Evolutionary conservation across 441 rosid genomes (phyloP).

Genomic region (Syzygium syzygioides): DNA sequence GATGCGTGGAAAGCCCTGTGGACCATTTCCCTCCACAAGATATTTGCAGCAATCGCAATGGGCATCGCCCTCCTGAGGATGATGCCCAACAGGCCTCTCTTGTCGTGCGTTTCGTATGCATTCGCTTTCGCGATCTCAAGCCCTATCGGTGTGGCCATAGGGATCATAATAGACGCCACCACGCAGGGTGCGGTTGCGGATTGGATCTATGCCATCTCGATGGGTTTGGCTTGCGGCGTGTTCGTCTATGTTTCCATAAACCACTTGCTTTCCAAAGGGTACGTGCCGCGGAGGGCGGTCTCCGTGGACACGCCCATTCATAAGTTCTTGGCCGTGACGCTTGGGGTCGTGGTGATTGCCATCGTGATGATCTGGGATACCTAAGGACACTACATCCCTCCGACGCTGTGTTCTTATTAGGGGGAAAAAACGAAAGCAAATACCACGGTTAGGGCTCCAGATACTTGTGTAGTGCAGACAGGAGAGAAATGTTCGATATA

Average conservation of each 20-base stretch:
- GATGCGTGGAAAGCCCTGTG: constrained; percentile 87
- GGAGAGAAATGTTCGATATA: background rate
- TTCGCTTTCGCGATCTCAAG: constrained; percentile 80
- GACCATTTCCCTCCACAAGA: constrained; percentile 75
- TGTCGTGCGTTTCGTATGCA: constrained; percentile 50
- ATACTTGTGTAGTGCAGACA: background rate
- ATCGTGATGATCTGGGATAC: constrained; percentile 86
- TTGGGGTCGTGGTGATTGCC: constrained; percentile 61
- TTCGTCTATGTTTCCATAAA: constrained; percentile 74
- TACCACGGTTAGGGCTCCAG: background rate
- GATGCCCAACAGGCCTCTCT: constrained; percentile 65
- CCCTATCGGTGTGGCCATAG: constrained; percentile 68
- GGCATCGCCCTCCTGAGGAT: constrained; percentile 83
- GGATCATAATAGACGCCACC: constrained; percentile 72
- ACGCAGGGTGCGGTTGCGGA: constrained; percentile 64
- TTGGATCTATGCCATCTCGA: constrained; percentile 74
- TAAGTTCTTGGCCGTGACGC: constrained; percentile 53
- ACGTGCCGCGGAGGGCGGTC: constrained; percentile 28
- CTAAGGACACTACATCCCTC: background rate
- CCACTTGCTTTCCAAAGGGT: constrained; percentile 68
- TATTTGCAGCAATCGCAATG: constrained; percentile 87
- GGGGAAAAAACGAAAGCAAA: background rate
- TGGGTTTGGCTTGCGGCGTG: constrained; percentile 83
- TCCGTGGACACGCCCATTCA: constrained; percentile 34
- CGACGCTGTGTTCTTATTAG: background rate